phyloP scores from a whole-genome alignment of 495 filamentous ascomycete genomes.

The Talaromyces ruber region DNA sequence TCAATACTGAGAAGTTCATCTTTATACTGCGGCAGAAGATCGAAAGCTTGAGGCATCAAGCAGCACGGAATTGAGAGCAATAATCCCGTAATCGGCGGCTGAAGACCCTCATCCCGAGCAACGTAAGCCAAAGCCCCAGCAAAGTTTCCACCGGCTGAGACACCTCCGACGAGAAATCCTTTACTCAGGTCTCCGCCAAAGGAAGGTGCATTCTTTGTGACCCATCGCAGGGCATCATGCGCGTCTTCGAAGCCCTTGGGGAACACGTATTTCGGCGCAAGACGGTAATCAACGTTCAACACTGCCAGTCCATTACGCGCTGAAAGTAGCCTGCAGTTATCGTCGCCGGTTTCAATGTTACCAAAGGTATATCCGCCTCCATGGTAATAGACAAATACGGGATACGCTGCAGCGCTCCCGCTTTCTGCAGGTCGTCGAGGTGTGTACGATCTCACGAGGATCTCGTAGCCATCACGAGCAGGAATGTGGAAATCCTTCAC shows the following conservation, averaged over 20 bases:
- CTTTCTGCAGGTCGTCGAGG: neutral
- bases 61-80: constrained; percentile 2
- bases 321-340: constrained; percentile 20
- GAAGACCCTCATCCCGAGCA: constrained; percentile 5
- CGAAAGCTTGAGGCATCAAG: neutral
- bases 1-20: constrained; percentile 13
- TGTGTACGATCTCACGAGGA: constrained; percentile 9
- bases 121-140: constrained; percentile 11
- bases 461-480: constrained; percentile 10
- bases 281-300: constrained; percentile 59
- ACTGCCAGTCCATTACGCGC: constrained; percentile 23
- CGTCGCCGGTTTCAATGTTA: constrained; percentile 30
- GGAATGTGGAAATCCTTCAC: constrained; percentile 10
- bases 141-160: constrained; percentile 15
- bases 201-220: too few species aligned
- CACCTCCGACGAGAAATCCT: constrained; percentile 13
- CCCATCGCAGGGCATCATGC: constrained; percentile 28
- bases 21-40: constrained; percentile 5
- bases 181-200: too few species aligned
- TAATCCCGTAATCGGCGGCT: constrained; percentile 8
- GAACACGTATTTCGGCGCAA: constrained; percentile 60
- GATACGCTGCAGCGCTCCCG: neutral
- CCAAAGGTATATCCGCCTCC: constrained; percentile 32
- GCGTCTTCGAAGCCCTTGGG: constrained; percentile 46
- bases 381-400: constrained; percentile 28